Conservation (phyloP, 306 rosid species). For the Pachyrhizus erosus region DNA sequence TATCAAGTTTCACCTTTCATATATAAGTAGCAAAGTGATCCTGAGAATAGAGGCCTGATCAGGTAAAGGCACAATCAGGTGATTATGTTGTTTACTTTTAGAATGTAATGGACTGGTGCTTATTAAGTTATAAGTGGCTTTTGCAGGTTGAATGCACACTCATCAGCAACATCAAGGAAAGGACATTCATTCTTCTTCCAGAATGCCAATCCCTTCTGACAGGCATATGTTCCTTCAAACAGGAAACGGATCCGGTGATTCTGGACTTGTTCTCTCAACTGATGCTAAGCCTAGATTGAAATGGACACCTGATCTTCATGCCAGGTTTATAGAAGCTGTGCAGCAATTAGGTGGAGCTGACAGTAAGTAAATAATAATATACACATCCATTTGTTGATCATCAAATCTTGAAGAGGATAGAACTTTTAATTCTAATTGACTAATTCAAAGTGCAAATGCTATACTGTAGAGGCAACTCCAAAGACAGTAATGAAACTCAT, state of each 20-base stretch:
- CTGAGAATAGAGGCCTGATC: conserved; percentile 32
- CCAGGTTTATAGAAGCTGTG: conserved; percentile 84
- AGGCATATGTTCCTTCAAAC: conserved; percentile 71
- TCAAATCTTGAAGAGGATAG: conserved; percentile 3
- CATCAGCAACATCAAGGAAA: conserved; percentile 71
- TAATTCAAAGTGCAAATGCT: conserved; percentile 8
- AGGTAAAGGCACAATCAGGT: conserved; percentile 43
- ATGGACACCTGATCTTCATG: conserved; percentile 92
- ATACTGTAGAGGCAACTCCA: conserved; percentile 88
- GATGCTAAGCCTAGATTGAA: conserved; percentile 91
- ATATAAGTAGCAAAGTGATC: conserved; percentile 35
- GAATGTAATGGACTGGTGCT: not conserved
- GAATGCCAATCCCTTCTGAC: conserved; percentile 63
- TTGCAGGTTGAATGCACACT: conserved; percentile 57
- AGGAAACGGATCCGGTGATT: conserved; percentile 61
- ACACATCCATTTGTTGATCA: conserved; percentile 8
- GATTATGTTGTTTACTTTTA: conserved; percentile 28
- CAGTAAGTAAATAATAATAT: conserved; percentile 58
- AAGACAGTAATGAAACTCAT: conserved; percentile 92
- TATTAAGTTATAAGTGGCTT: not conserved
- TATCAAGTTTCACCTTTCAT: conserved; percentile 37
- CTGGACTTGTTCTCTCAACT: conserved; percentile 91
- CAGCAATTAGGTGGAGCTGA: conserved; percentile 88
- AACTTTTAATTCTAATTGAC: conserved; percentile 5
- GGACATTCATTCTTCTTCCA: conserved; percentile 63